Evolutionary conservation across 139 green algal genomes (phyloP).

Genomic region (Micromonas pusilla): DNA sequence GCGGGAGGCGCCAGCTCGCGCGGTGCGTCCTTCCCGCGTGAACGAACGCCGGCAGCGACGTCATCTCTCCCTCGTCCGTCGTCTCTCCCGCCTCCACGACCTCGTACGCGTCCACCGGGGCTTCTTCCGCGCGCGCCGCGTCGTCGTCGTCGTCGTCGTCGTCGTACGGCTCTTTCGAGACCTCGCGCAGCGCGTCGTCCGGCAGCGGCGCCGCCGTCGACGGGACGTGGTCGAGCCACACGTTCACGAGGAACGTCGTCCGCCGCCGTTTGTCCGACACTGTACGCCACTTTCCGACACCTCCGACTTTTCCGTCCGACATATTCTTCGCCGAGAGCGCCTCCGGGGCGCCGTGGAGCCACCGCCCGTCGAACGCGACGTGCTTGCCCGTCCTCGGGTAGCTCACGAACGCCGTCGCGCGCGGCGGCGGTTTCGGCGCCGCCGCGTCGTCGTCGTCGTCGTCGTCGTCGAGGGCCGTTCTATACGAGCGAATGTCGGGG

Average conservation of each 20-base stretch:
- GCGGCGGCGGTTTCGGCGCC: not conserved
- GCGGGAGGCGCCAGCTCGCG: too few species aligned
- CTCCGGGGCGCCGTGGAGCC: conserved; percentile 16
- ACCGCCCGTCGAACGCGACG: conserved; percentile 23
- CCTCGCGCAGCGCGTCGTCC: not conserved
- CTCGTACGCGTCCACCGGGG: too few species aligned
- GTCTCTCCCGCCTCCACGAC: too few species aligned
- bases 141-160: not conserved
- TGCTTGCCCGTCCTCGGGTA: conserved; percentile 16
- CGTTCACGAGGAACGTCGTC: conserved; percentile 30
- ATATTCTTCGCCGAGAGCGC: conserved; percentile 4
- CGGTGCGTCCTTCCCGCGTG: too few species aligned
- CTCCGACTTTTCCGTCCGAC: not conserved
- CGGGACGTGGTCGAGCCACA: conserved; percentile 30
- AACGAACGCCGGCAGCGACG: too few species aligned
- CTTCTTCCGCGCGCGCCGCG: too few species aligned
- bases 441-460: not conserved
- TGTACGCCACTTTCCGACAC: not conserved
- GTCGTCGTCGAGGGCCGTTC: too few species aligned
- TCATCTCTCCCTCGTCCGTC: too few species aligned
- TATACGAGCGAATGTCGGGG: too few species aligned
- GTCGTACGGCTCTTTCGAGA: not conserved
- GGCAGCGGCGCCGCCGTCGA: not conserved
- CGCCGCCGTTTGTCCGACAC: not conserved
- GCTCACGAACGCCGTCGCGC: not conserved